Percentiles rank a stretch among this genome's conserved stretches.
Conservation (phyloP, 495 filamentous ascomycete species). For the Chaetomidium leptoderma region DNA sequence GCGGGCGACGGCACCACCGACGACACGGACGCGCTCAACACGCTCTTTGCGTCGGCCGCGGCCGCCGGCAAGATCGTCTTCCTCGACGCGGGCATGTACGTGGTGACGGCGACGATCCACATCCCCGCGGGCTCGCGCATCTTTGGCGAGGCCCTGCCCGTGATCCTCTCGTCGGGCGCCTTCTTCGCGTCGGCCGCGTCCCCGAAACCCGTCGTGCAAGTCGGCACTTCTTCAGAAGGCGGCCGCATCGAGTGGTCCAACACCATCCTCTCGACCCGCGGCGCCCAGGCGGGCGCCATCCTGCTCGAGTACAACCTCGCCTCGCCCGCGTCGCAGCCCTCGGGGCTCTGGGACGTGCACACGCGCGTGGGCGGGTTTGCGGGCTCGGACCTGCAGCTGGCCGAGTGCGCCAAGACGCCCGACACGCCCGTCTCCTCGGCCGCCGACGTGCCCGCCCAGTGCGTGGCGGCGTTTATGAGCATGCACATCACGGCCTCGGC, state of each 20-base stretch:
- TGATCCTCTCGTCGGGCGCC: slow-evolving; percentile 67
- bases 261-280: slow-evolving; percentile 69
- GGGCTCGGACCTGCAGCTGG: slow-evolving; percentile 70
- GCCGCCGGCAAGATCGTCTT: slow-evolving; percentile 62
- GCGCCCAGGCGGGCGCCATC: slow-evolving; percentile 71
- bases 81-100: slow-evolving; percentile 81
- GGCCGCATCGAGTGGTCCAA: slow-evolving; percentile 79
- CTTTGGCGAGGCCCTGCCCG: slow-evolving; percentile 77
- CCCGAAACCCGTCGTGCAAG: slow-evolving; percentile 65
- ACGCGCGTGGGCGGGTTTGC: slow-evolving; percentile 74
- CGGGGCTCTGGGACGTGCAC: slow-evolving; percentile 88
- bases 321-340: slow-evolving; percentile 53
- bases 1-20: slow-evolving; percentile 66
- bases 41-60: slow-evolving; percentile 55
- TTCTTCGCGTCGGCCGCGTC: slow-evolving; percentile 62
- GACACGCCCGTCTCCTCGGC: slow-evolving; percentile 36
- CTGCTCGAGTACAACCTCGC: slow-evolving; percentile 84
- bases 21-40: slow-evolving; percentile 64
- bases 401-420: slow-evolving; percentile 65
- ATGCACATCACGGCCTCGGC: slow-evolving; percentile 62
- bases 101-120: slow-evolving; percentile 69
- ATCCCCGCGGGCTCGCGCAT: slow-evolving; percentile 70
- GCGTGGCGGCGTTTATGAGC: slow-evolving; percentile 63
- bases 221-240: slow-evolving; percentile 58
- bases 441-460: slow-evolving; percentile 46